phyloP scores from a whole-genome alignment of 495 filamentous ascomycete species.

The Xylaria bambusicola region DNA sequence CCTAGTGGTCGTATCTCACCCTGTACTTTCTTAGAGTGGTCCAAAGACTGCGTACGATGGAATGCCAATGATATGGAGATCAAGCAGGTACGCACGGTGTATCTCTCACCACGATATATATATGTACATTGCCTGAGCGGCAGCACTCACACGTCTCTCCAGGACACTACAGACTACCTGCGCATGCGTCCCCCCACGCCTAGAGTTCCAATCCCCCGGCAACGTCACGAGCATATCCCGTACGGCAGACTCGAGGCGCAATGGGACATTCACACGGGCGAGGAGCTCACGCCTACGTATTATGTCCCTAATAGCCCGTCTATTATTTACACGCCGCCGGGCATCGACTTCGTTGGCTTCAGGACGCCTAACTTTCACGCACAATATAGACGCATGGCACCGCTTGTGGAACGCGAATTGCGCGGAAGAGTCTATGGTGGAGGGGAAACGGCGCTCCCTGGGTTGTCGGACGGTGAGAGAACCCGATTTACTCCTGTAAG shows the following conservation, averaged over 20 bases:
- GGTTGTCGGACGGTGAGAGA: conserved; percentile 2
- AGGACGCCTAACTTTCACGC: conserved; percentile 5
- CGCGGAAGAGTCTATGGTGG: conserved; percentile 12
- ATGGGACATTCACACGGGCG: conserved; percentile 23
- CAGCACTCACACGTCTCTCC: too few relatives aligned
- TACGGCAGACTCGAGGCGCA: neutral
- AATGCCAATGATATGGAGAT: neutral
- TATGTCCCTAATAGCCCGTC: conserved; percentile 23
- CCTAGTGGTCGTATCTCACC: conserved; percentile 26
- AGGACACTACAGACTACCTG: conserved; percentile 8
- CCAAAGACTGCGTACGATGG: conserved; percentile 19
- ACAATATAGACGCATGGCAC: conserved; percentile 27
- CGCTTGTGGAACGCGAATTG: conserved; percentile 18
- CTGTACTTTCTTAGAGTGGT: conserved; percentile 24
- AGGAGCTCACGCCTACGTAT: conserved; percentile 29
- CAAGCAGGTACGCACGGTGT: conserved; percentile 19
- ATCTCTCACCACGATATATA: too few relatives aligned
- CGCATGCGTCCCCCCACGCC: conserved; percentile 22
- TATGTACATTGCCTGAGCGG: too few relatives aligned
- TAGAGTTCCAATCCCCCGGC: neutral
- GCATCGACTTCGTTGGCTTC: conserved; percentile 9
- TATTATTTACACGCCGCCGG: conserved; percentile 29
- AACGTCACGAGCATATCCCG: conserved; percentile 5
- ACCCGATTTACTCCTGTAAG: conserved; percentile 10
- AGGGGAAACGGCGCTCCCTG: neutral